Base-by-base conservation (phyloP, 2,329 filamentous ascomycete species). In the Calonectria leucothoes region DNA sequence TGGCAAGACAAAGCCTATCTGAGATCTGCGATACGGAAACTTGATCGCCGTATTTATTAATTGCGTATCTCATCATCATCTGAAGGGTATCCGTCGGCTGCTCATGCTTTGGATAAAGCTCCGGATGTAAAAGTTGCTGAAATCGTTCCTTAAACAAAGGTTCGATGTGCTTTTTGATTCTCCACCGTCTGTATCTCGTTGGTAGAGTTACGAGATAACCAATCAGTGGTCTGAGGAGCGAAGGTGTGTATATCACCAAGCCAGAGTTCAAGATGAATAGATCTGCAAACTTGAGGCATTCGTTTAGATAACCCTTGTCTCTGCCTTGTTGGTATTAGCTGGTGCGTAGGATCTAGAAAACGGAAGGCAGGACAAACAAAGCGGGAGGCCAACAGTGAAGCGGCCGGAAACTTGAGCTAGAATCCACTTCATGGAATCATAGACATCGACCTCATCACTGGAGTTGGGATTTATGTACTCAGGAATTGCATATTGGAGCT, bases 51-150 rank as follows among this genome's bases (percentile, higher is more conserved):
- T 64, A 33, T 31, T 77, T 75, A 25, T 20, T 48, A 14, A 72
- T 72, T 2, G 75, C 75, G 12, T 77, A 75, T 49, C 63, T 74
- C 51, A 77, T 74, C 73, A 77, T 77, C 76, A 77, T 77, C 10
- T 77, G 76, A 0, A 77, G 39, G 10, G 61, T 77, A 10, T 77
- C 73, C 5, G 52, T 76, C 2, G 71, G 71, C 6, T 74, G 68
- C 1, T 77, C 23, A 0, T 0, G 25, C 12, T 77, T 75, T 7
- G 51, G 48, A 14, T 69, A 6, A 0, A 65, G 31, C 1, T 49
- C 63, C 2, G 69, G 70, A 11, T 45, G 51, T 14, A 75, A 2
- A 6, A 77, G 8, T 0, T 15, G 37, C 1, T 42, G 29, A 1
- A 23, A 11, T 7, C 76, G 61, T 6, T 65, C 66, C 5, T 48